Conservation (phyloP, 2,329 filamentous ascomycete species). For the Magnaporthiopsis rhizophila region DNA sequence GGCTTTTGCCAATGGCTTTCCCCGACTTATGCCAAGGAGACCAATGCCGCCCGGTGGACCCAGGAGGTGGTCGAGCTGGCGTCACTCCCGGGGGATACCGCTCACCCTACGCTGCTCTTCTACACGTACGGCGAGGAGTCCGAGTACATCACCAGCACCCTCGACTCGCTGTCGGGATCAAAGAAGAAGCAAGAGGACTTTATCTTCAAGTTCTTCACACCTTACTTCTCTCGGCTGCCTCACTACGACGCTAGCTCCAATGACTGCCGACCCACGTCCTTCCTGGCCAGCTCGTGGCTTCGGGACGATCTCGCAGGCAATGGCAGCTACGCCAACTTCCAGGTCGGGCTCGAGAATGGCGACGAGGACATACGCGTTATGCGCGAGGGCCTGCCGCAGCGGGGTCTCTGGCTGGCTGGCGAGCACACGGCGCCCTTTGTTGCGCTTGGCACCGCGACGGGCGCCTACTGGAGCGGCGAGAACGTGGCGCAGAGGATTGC, state of each 20-base stretch:
- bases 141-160: constrained; percentile 38
- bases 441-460: constrained; percentile 78
- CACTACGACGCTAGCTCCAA: constrained; percentile 48
- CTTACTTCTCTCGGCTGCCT: constrained; percentile 71
- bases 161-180: constrained; percentile 28
- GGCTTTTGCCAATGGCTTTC: constrained; percentile 71
- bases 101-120: constrained; percentile 80
- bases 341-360: constrained; percentile 61
- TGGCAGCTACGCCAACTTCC: constrained; percentile 82
- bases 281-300: constrained; percentile 70
- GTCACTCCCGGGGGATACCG: constrained; percentile 45
- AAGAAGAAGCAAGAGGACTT: constrained; percentile 42
- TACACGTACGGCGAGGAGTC: constrained; percentile 62
- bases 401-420: constrained; percentile 76
- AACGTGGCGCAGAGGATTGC: constrained; percentile 59
- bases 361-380: constrained; percentile 64
- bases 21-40: constrained; percentile 56
- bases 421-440: constrained; percentile 90
- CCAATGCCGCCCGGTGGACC: constrained; percentile 59
- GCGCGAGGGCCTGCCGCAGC: constrained; percentile 53
- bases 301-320: constrained; percentile 71
- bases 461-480: constrained; percentile 89
- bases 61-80: constrained; percentile 73
- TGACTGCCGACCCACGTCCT: constrained; percentile 53
- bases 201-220: constrained; percentile 60